These are phyloP conservation scores for Lachnellula subtilissima DNA, from an alignment of 2,329 filamentous ascomycete genomes.

Conservation along the genomic window DNA sequence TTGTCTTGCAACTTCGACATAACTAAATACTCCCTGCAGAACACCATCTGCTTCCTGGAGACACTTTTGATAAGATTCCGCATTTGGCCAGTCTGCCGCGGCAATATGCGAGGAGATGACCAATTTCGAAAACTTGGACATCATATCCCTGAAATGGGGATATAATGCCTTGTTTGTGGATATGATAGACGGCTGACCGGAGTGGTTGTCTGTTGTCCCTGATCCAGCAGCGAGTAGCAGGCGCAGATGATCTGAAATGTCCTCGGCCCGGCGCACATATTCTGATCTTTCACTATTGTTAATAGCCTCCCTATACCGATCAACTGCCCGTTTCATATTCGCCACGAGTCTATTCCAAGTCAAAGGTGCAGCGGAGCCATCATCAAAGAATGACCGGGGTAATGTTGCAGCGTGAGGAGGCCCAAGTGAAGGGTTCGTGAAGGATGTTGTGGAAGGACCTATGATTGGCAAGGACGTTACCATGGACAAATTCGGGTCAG, in stretches of 20 bases:
- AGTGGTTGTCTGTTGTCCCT: constrained; percentile 97
- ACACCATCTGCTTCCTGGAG: constrained; percentile 97
- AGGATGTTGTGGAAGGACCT: constrained; percentile 45
- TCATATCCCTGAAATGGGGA: constrained; percentile 97
- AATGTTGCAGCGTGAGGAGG: constrained; percentile 46
- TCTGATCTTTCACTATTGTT: constrained; percentile 77
- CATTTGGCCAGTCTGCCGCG: constrained; percentile 89
- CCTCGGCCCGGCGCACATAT: constrained; percentile 91
- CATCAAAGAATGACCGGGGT: constrained; percentile 84
- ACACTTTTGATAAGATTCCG: constrained; percentile 92
- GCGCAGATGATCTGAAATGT: constrained; percentile 94
- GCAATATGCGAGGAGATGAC: constrained; percentile 98
- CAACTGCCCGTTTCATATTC: constrained; percentile 88
- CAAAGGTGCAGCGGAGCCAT: constrained; percentile 71
- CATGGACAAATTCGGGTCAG: constrained; percentile 51
- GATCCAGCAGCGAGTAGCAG: constrained; percentile 92
- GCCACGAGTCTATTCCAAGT: constrained; percentile 88
- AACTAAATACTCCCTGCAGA: constrained; percentile 87
- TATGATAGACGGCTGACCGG: constrained; percentile 97
- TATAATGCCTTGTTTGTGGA: constrained; percentile 96
- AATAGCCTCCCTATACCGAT: constrained; percentile 86
- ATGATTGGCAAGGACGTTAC: constrained; percentile 38
- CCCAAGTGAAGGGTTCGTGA: constrained; percentile 44
- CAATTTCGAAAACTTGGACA: constrained; percentile 99
- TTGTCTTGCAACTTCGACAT: constrained; percentile 90